phyloP scores from a whole-genome alignment of 768 basidiomycete genomes.

The Boletus eberwhitei region DNA sequence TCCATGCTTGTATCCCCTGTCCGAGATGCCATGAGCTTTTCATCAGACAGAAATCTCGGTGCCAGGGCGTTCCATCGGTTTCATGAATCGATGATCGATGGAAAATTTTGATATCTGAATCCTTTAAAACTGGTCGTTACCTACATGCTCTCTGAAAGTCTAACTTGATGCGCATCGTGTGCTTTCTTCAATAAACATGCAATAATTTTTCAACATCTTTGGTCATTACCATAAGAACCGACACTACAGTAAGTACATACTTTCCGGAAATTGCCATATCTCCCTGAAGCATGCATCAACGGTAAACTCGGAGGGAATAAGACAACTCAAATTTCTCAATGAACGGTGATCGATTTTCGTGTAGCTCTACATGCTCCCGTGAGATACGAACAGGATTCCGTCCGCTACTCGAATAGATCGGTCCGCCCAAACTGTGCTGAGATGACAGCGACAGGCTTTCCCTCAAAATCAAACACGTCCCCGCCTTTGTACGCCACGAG shows the following conservation, averaged over 20 bases:
- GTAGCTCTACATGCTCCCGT: background rate
- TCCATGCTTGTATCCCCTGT: slow-evolving; percentile 13
- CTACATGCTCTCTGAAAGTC: background rate
- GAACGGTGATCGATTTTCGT: no score
- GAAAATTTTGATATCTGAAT: no score
- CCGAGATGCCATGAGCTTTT: background rate
- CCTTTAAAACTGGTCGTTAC: background rate
- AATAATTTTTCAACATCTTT: no score
- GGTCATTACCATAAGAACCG: no score
- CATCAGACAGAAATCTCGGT: background rate
- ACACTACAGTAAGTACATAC: no score
- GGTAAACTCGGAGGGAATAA: no score
- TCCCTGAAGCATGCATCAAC: no score
- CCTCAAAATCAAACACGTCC: slow-evolving; percentile 34
- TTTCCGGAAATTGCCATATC: no score
- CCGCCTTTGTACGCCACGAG: slow-evolving; percentile 39
- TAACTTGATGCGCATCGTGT: no score
- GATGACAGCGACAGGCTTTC: slow-evolving; percentile 39
- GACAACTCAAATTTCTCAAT: no score
- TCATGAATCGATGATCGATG: background rate
- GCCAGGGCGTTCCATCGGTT: background rate
- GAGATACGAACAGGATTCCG: background rate
- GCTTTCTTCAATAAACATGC: no score
- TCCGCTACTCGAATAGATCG: slow-evolving; percentile 18
- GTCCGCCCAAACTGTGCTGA: slow-evolving; percentile 23